A percentile compares a stretch with the other conserved stretches of the same genome.
Evolutionary conservation across 2,329 filamentous ascomycete species (phyloP).

Genomic region (Colletotrichum sp.): DNA sequence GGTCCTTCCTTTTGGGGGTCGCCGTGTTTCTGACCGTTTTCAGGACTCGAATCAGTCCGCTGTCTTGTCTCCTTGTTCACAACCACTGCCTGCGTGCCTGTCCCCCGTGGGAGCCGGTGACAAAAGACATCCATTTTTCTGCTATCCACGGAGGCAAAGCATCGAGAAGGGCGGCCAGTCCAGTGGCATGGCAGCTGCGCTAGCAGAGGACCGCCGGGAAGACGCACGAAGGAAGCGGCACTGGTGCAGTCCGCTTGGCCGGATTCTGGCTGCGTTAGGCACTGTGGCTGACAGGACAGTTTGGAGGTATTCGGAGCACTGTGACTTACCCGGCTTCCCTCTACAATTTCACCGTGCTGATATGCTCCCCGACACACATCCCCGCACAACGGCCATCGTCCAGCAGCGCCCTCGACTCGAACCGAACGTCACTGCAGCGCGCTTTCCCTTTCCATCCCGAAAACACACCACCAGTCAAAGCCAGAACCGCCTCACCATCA

Average conservation of each 20-base stretch:
- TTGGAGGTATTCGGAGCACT: background rate
- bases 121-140: background rate
- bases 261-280: background rate
- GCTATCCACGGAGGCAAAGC: background rate
- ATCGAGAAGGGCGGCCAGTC: background rate
- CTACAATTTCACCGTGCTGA: background rate
- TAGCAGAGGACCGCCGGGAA: background rate
- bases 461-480: slow-evolving; percentile 3
- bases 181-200: background rate
- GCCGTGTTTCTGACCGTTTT: background rate
- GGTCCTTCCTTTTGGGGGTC: background rate
- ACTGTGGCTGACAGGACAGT: background rate
- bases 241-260: background rate
- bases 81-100: background rate
- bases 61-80: background rate
- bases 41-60: background rate
- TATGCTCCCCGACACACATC: background rate
- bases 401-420: background rate
- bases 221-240: background rate
- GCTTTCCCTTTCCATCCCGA: slow-evolving; percentile 3
- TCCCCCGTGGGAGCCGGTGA: background rate
- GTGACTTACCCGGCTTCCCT: fast-evolving
- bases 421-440: background rate
- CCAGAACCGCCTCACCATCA: slow-evolving; percentile 1
- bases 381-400: background rate